Base-by-base conservation (phyloP, 106 monocot genomes). In the Platanthera zijinensis region DNA sequence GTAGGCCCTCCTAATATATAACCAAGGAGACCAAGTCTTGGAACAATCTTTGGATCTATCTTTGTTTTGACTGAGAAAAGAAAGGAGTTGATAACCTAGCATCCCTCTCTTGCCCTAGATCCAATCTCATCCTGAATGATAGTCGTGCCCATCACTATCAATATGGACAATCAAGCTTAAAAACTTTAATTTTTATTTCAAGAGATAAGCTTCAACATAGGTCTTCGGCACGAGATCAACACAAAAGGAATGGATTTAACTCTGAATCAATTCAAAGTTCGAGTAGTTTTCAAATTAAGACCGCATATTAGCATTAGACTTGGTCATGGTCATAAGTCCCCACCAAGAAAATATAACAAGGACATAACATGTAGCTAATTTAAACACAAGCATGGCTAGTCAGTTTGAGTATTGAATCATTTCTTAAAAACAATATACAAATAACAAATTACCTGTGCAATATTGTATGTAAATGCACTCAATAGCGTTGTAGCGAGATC, bases 401-500 rank as follows among this genome's bases (percentile, higher is more conserved):
- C 32, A 19, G 9, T 71, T 45, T 30, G 6, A 56, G 9, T 10
- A 52, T 12, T 46, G 19, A 6, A 17, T 47, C 56, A 48, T 51
- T 57, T 11, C 32, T 28, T 67, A 57, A 12, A 74, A 56, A 79
- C 14, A 10, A 66, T 46, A 63, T 75, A 83, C n/a, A 11, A 59
- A 50, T 51, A 52, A 64, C 21, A 28, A 17, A 82, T 71, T 78
- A 91, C 91, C 74, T 91, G 91, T 62, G 88, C 91, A 78, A 91
- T 91, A 62, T 91, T 91, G 71, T 91, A 91, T 56, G 91, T 88
- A 79, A 91, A 88, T 71, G 88, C 88, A 72, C 86, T 88, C 80
- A 91, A 86, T 69, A 91, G 62, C 50, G 91, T 86, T 19, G 88
- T 72, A 46, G 91, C 88, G 75, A 91, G 82, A 74, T 91, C 91